Conservation (phyloP, 495 filamentous ascomycete genomes). For the Letharia columbiana region DNA sequence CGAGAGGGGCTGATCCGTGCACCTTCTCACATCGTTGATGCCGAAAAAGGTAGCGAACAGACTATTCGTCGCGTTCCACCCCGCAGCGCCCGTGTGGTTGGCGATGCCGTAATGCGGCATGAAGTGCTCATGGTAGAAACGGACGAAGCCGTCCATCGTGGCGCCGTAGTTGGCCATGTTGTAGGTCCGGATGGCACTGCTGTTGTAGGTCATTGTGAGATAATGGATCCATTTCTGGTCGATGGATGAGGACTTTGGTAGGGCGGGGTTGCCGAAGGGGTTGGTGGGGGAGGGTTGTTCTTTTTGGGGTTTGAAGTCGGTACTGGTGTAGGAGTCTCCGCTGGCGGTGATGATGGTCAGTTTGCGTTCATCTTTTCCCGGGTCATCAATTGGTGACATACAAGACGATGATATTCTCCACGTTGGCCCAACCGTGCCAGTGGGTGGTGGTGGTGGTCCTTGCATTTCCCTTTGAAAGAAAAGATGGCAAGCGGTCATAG, state of each 20-base stretch:
- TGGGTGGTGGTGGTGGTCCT: not conserved
- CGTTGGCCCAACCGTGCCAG: slow-evolving; percentile 14
- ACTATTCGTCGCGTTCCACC: slow-evolving; percentile 8
- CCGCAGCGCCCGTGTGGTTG: not conserved
- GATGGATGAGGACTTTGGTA: slow-evolving; percentile 38
- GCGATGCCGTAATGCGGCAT: slow-evolving; percentile 2
- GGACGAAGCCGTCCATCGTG: slow-evolving; percentile 44
- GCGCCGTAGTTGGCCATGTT: slow-evolving; percentile 64
- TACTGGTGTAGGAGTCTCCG: slow-evolving; percentile 51
- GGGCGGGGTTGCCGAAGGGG: slow-evolving; percentile 61
- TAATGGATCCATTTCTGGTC: slow-evolving; percentile 65
- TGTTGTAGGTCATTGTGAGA: slow-evolving; percentile 54
- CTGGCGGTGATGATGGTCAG: not conserved
- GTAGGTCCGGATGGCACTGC: slow-evolving; percentile 50
- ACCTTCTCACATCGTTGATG: slow-evolving; percentile 18
- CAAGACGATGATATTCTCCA: slow-evolving; percentile 17
- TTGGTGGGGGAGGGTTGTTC: slow-evolving; percentile 51
- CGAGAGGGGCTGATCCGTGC: not conserved
- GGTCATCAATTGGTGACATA: not conserved
- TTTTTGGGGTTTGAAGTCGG: slow-evolving; percentile 53
- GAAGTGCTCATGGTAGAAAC: slow-evolving; percentile 3
- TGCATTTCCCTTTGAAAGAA: not conserved
- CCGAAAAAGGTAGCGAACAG: slow-evolving; percentile 20
- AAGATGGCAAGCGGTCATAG: not conserved
- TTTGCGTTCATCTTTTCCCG: not conserved